Conservation (phyloP, 176 grass and related monocot genomes). For the Lolium multiflorum region DNA sequence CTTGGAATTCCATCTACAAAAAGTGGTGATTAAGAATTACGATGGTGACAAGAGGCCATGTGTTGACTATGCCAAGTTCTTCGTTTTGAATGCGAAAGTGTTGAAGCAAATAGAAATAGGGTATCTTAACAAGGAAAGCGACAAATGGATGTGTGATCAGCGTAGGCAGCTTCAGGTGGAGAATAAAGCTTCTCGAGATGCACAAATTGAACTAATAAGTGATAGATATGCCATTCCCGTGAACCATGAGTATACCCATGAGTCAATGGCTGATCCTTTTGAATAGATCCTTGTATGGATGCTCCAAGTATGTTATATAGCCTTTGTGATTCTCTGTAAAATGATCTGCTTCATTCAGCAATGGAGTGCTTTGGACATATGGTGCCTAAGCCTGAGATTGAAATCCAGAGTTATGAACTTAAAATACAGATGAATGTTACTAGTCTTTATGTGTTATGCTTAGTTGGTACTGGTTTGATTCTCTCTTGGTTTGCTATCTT, state of each 20-base stretch:
- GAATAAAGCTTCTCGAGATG: constrained; percentile 17
- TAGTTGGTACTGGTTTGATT: too few relatives aligned
- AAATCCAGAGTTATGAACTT: not conserved
- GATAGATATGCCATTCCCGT: too few relatives aligned
- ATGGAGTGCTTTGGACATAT: not conserved
- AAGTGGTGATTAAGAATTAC: constrained; percentile 20
- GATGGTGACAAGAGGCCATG: not conserved
- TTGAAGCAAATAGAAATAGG: constrained; percentile 2
- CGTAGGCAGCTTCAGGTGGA: not conserved
- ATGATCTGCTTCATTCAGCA: not conserved
- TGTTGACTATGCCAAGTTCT: not conserved
- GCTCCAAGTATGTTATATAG: too few relatives aligned
- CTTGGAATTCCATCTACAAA: constrained; percentile 4
- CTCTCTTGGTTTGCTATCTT: too few relatives aligned
- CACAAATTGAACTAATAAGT: not conserved
- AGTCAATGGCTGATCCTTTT: not conserved
- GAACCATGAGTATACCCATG: not conserved
- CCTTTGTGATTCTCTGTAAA: not conserved
- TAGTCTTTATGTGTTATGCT: too few relatives aligned
- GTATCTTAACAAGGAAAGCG: not conserved
- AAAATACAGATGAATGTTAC: not conserved
- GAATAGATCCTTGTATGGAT: too few relatives aligned
- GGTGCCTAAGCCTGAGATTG: not conserved
- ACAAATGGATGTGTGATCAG: not conserved
- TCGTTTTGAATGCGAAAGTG: constrained; percentile 8